These are phyloP conservation scores for Eudorina sp. DNA, from an alignment of 139 green algal species.

Conservation along the genomic window DNA sequence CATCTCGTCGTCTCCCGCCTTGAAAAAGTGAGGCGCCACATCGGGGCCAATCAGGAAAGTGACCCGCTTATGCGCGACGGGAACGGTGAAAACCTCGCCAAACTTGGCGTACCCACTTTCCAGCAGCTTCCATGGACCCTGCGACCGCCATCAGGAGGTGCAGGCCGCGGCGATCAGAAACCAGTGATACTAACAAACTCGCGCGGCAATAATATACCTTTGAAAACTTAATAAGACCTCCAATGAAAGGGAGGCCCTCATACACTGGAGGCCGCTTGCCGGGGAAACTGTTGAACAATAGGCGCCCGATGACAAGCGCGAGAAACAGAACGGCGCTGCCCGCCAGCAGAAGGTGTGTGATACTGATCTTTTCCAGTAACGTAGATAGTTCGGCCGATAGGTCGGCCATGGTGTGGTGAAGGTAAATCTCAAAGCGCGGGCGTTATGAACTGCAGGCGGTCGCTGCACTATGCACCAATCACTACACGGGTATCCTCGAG, in stretches of 20 bases:
- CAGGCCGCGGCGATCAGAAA: constrained; percentile 24
- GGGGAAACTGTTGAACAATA: constrained; percentile 53
- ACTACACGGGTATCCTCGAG: too few relatives aligned
- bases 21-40: constrained; percentile 96
- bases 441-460: neutral
- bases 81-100: constrained; percentile 96
- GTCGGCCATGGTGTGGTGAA: constrained; percentile 22
- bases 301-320: constrained; percentile 53
- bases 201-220: constrained; percentile 53
- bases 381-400: neutral
- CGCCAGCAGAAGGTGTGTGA: neutral
- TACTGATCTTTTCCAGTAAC: neutral
- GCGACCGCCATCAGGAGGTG: constrained; percentile 7
- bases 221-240: constrained; percentile 94
- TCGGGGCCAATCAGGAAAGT: constrained; percentile 97
- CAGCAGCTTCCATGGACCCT: constrained; percentile 92
- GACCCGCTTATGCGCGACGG: constrained; percentile 95
- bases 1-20: constrained; percentile 92
- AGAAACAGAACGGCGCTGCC: constrained; percentile 50
- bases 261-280: constrained; percentile 84
- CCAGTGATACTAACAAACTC: neutral
- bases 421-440: neutral
- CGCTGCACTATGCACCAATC: too few relatives aligned
- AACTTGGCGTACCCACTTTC: constrained; percentile 85
- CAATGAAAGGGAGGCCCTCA: constrained; percentile 92